Conservation (phyloP, 805 yeast genomes). For the Cyberlindnera misumaiensis region DNA sequence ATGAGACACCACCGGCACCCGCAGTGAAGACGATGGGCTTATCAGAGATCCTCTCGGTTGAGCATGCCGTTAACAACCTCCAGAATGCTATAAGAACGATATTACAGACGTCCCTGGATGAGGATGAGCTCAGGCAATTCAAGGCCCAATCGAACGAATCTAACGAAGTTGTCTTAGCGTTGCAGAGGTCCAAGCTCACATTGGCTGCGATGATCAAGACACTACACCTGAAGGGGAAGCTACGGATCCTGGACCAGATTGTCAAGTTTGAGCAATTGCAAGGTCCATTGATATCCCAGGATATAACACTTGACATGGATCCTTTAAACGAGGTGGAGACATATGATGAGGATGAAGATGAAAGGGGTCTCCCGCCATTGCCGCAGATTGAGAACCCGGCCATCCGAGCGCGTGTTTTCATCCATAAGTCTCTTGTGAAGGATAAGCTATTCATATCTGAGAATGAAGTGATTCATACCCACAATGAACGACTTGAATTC, state of each 20-base stretch:
- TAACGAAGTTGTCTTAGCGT: constrained; percentile 40
- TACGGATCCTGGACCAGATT: constrained; percentile 53
- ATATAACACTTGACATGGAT: constrained; percentile 22
- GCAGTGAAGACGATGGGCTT: constrained; percentile 6
- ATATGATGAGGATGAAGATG: not conserved
- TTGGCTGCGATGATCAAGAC: constrained; percentile 57
- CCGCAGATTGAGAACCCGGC: constrained; percentile 59
- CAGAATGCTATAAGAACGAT: constrained; percentile 47
- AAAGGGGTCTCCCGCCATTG: constrained; percentile 49
- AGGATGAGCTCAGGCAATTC: constrained; percentile 32
- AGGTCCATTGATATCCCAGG: not conserved
- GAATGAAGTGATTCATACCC: constrained; percentile 50
- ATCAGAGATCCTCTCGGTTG: constrained; percentile 30
- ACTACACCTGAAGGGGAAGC: constrained; percentile 39
- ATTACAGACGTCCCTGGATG: constrained; percentile 50
- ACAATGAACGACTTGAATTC: constrained; percentile 86
- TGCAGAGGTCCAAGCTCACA: constrained; percentile 47
- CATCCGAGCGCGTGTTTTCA: constrained; percentile 65
- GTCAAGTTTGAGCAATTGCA: constrained; percentile 29
- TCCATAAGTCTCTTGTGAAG: constrained; percentile 69
- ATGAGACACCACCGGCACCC: no score
- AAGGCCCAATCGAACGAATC: constrained; percentile 17
- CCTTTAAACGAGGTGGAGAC: not conserved
- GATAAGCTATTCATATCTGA: constrained; percentile 50
- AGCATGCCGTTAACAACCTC: constrained; percentile 46